These are phyloP conservation scores for Entomophthora muscae DNA, from an alignment of 371 early-diverging fungal genomes.

Conservation along the genomic window DNA sequence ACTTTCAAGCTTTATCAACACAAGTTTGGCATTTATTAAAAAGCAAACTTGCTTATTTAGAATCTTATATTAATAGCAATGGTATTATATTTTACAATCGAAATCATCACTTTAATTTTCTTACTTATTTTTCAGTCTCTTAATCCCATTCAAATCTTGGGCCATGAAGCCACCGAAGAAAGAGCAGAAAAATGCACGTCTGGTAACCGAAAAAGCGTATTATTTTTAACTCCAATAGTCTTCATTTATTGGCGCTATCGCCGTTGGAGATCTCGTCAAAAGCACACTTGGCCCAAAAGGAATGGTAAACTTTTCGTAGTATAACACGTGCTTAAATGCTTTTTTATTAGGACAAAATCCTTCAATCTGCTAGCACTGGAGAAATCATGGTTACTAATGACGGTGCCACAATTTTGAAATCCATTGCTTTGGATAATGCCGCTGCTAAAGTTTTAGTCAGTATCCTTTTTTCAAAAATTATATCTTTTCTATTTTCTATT, in stretches of 20 bases:
- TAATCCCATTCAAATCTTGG: constrained; percentile 69
- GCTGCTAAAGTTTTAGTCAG: constrained; percentile 97
- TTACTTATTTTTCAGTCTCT: constrained; percentile 26
- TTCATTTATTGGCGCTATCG: constrained; percentile 70
- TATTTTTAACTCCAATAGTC: constrained; percentile 15
- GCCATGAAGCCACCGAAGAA: constrained; percentile 87
- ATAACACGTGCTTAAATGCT: background rate
- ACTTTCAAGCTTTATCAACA: too few species aligned
- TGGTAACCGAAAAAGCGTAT: constrained; percentile 35
- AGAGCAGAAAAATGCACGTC: constrained; percentile 93
- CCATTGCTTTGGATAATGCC: constrained; percentile 94
- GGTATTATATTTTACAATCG: background rate
- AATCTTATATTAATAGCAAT: too few species aligned
- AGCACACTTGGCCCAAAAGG: constrained; percentile 75
- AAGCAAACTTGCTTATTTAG: too few species aligned
- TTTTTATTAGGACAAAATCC: constrained; percentile 72
- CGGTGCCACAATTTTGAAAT: constrained; percentile 99
- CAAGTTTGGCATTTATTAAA: too few species aligned
- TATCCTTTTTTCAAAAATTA: constrained; percentile 13
- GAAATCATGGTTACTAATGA: constrained; percentile 97
- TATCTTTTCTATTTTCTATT: background rate
- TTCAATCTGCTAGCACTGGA: constrained; percentile 75
- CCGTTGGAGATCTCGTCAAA: constrained; percentile 96
- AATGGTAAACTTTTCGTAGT: constrained; percentile 42
- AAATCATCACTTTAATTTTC: background rate